A percentile compares a stretch with the other conserved stretches of the same genome.
phyloP scores from a whole-genome alignment of 2,329 filamentous ascomycete species.

The Sporothrix inflata region DNA sequence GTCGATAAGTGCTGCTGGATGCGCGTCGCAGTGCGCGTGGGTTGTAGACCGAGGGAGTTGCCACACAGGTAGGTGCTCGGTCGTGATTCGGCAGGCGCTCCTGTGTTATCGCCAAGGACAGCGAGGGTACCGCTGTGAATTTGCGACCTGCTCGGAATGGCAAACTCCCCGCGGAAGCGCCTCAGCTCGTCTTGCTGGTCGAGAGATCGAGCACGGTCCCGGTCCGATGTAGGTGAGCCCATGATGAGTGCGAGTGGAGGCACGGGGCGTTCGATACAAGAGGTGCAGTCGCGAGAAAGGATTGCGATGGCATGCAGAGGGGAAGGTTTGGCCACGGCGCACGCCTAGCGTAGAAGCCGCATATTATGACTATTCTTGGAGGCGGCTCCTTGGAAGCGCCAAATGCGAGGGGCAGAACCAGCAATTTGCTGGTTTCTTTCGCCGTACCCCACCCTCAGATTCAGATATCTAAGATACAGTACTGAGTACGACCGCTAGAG shows the following conservation, averaged over 20 bases:
- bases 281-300: not conserved
- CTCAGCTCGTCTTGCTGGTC: constrained; percentile 64
- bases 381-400: too few relatives aligned
- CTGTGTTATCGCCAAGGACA: not conserved
- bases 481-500: too few relatives aligned
- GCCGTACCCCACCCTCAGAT: too few relatives aligned
- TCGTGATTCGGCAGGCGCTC: constrained; percentile 36
- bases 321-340: too few relatives aligned
- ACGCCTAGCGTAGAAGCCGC: too few relatives aligned
- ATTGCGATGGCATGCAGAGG: too few relatives aligned
- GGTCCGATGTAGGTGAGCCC: constrained; percentile 11
- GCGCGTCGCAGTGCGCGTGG: constrained; percentile 67
- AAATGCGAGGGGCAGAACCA: too few relatives aligned
- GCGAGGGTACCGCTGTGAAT: constrained; percentile 24
- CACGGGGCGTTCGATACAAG: not conserved
- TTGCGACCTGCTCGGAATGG: constrained; percentile 69
- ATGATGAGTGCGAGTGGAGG: constrained; percentile 7
- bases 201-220: constrained; percentile 54
- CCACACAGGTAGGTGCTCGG: constrained; percentile 76
- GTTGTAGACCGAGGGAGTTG: constrained; percentile 86
- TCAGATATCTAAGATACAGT: too few relatives aligned
- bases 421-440: too few relatives aligned
- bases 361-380: too few relatives aligned
- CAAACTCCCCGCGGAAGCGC: constrained; percentile 69
- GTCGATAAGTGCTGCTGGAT: constrained; percentile 75